Conservation (phyloP, 2,329 filamentous ascomycete genomes). For the Alternaria triticina region DNA sequence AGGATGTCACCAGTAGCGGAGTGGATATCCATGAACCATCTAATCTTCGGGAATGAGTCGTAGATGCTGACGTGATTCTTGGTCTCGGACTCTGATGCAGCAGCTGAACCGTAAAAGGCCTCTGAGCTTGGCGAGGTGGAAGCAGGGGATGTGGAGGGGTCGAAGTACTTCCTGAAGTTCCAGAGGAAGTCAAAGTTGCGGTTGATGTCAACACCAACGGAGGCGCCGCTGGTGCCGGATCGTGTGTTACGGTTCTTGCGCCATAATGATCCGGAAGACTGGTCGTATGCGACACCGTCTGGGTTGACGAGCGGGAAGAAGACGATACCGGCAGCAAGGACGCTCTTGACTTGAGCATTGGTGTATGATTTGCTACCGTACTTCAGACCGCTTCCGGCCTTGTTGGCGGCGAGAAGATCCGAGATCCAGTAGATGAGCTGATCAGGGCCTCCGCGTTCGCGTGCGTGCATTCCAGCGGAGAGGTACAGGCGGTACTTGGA, state of each 20-base stretch:
- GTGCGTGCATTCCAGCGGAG: constrained; percentile 62
- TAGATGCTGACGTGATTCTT: constrained; percentile 61
- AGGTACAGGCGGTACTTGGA: constrained; percentile 57
- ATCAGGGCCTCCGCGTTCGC: constrained; percentile 65
- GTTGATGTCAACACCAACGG: constrained; percentile 45
- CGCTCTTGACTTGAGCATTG: constrained; percentile 58
- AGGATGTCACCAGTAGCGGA: constrained; percentile 60
- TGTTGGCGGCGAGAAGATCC: constrained; percentile 62
- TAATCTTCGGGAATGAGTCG: constrained; percentile 57
- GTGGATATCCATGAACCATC: constrained; percentile 67
- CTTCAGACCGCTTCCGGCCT: constrained; percentile 56
- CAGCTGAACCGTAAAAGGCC: constrained; percentile 58
- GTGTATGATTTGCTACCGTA: constrained; percentile 62
- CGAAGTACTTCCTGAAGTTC: constrained; percentile 59
- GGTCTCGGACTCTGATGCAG: constrained; percentile 64
- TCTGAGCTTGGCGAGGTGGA: constrained; percentile 55
- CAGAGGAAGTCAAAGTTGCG: constrained; percentile 61
- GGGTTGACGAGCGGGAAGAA: constrained; percentile 52
- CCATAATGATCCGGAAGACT: constrained; percentile 42
- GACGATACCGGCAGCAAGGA: constrained; percentile 61
- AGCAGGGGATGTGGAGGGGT: constrained; percentile 46
- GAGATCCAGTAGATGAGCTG: constrained; percentile 64
- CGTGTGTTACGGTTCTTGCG: constrained; percentile 49
- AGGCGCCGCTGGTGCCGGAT: constrained; percentile 43
- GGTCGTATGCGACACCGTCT: constrained; percentile 46